Percentiles rank a stretch among this genome's conserved stretches.
These are phyloP conservation scores for Diplodia seriata DNA, from an alignment of 2,329 filamentous ascomycete genomes.

Conservation along the genomic window DNA sequence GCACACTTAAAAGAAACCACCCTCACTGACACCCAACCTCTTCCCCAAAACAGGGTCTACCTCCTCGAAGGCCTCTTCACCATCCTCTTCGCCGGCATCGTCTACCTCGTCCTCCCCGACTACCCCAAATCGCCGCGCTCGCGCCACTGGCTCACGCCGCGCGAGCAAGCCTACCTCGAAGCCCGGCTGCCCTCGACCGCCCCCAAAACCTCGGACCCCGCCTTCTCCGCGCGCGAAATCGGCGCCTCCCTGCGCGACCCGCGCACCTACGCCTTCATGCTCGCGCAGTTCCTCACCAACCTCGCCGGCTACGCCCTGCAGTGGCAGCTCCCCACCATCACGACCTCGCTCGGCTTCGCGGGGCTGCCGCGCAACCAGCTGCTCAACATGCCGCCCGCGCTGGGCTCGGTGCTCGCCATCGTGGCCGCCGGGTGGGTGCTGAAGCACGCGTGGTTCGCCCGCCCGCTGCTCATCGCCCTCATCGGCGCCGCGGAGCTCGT, in stretches of 20 bases:
- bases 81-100: slow-evolving; percentile 49
- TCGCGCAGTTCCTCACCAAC: slow-evolving; percentile 50
- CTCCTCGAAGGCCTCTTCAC: slow-evolving; percentile 55
- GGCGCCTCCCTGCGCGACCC: slow-evolving; percentile 46
- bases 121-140: slow-evolving; percentile 53
- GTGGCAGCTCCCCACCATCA: slow-evolving; percentile 54
- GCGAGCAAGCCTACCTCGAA: slow-evolving; percentile 53
- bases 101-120: slow-evolving; percentile 53
- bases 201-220: slow-evolving; percentile 47
- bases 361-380: slow-evolving; percentile 54
- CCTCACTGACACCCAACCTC: not conserved
- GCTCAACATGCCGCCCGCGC: slow-evolving; percentile 56
- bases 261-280: slow-evolving; percentile 49
- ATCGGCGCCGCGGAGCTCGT: slow-evolving; percentile 52
- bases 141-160: slow-evolving; percentile 47
- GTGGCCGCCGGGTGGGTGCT: slow-evolving; percentile 53
- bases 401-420: slow-evolving; percentile 49
- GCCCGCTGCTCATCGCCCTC: slow-evolving; percentile 52
- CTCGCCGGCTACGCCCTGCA: slow-evolving; percentile 52
- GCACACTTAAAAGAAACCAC: not conserved
- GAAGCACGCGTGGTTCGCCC: slow-evolving; percentile 49
- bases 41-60: slow-evolving; percentile 46
- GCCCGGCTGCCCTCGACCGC: slow-evolving; percentile 49
- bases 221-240: slow-evolving; percentile 48
- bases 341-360: slow-evolving; percentile 53